Conservation (phyloP, 352 stramenopile genomes). For the Plasmopara muralis region DNA sequence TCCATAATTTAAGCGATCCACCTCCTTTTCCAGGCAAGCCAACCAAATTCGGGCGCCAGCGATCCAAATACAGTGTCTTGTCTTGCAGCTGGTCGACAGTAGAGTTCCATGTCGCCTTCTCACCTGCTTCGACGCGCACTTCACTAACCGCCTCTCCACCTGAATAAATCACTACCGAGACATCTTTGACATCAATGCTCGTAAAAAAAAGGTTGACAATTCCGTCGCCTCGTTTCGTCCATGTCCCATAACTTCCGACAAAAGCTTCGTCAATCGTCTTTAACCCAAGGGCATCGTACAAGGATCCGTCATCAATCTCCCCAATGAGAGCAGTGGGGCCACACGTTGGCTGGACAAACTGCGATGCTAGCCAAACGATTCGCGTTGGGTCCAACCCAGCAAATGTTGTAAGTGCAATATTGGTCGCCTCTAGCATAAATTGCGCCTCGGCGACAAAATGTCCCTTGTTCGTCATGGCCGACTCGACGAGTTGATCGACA, state of each 20-base stretch:
- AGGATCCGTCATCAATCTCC: conserved; percentile 20
- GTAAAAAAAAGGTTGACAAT: conserved; percentile 16
- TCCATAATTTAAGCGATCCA: conserved; percentile 20
- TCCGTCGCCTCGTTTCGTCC: conserved; percentile 17
- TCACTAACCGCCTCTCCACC: conserved; percentile 10
- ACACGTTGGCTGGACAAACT: conserved; percentile 20
- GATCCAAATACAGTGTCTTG: conserved; percentile 22
- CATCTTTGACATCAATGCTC: conserved; percentile 19
- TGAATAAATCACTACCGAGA: conserved; percentile 21
- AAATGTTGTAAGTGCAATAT: conserved; percentile 10
- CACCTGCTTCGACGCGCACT: conserved; percentile 9
- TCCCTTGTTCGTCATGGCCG: conserved; percentile 11
- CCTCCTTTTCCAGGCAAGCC: conserved; percentile 9
- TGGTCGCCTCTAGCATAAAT: conserved; percentile 13
- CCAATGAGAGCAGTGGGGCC: conserved; percentile 17
- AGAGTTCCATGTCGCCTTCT: conserved; percentile 13
- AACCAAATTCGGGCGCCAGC: conserved; percentile 15
- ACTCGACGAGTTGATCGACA: conserved; percentile 16
- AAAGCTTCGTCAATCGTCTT: conserved; percentile 16
- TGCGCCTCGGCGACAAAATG: conserved; percentile 7
- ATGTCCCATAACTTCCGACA: conserved; percentile 18
- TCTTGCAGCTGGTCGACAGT: conserved; percentile 13
- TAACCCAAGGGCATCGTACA: conserved; percentile 17
- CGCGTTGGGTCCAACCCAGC: conserved; percentile 13
- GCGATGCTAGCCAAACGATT: conserved; percentile 21